A percentile compares a stretch with the other conserved stretches of the same genome.
Conservation (phyloP, 2,329 filamentous ascomycete species). For the Colletotrichum godetiae region DNA sequence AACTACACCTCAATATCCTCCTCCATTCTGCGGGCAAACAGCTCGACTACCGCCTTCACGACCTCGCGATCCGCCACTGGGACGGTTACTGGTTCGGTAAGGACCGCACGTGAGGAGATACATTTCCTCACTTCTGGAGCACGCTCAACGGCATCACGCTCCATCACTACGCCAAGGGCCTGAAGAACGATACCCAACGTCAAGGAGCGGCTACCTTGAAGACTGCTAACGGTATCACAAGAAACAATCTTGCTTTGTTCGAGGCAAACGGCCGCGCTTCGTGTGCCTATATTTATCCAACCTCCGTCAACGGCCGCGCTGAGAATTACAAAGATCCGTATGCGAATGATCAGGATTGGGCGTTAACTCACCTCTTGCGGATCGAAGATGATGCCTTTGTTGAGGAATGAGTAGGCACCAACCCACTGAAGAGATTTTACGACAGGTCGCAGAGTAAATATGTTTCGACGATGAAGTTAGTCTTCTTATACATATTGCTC, state of each 20-base stretch:
- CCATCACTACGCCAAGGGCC: conserved; percentile 26
- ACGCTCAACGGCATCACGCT: conserved; percentile 28
- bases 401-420: too few relatives aligned
- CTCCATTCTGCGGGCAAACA: conserved; percentile 30
- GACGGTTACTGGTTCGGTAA: conserved; percentile 35
- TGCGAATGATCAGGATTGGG: conserved; percentile 34
- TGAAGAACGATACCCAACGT: not conserved
- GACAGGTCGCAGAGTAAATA: too few relatives aligned
- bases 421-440: too few relatives aligned
- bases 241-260: conserved; percentile 26
- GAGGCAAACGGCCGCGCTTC: conserved; percentile 23
- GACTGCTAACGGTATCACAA: conserved; percentile 15
- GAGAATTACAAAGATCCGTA: conserved; percentile 31
- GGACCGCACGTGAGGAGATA: conserved; percentile 33
- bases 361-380: conserved; percentile 26
- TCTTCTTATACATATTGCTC: too few relatives aligned
- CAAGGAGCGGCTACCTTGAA: not conserved
- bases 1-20: conserved; percentile 19
- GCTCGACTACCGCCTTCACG: conserved; percentile 31
- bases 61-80: conserved; percentile 33
- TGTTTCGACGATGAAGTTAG: too few relatives aligned
- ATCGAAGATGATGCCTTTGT: conserved; percentile 12
- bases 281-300: conserved; percentile 33
- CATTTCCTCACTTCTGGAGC: conserved; percentile 35
- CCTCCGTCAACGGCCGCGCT: conserved; percentile 24